Evolutionary conservation across 768 basidiomycete genomes (phyloP), one percentile per base, ranked within the genome.

Genomic region (Phlebiopsis flavidoalba): DNA sequence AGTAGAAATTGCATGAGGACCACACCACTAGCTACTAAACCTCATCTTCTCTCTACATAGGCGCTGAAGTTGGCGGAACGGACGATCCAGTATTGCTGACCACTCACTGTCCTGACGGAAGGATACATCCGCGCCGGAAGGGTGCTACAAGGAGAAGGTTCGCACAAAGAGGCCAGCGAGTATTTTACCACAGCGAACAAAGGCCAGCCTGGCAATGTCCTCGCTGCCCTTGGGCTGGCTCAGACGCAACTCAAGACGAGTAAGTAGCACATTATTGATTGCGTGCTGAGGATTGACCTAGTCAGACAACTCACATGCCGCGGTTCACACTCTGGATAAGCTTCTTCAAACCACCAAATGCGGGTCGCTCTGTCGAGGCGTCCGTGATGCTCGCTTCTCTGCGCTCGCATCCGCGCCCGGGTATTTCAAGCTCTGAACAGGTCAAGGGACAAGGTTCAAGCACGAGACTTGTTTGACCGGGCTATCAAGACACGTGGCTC

Each of bases 51-150:
- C 24, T 14, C 57, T 19, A 31, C 49, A 0, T 58, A 94, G 87
- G 93, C 94, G 0, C 72, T 96, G 48, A 99, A 98, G 77, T 78
- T 98, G 19, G 95, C 94, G 22, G 97, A 98, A 68, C 84, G 95
- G 55, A 89, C 95, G 0, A 87, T 98, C 45, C 95, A 98, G 70
- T 97, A n/a, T 91, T 68, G 90, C 95, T 0, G 96, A 98, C 67
- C 91, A 0, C 78, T 93, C 35, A 81, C 91, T 0, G 77, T 96
- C 15, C 79, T 95, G 31, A 89, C 91, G 0, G 95, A 97, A 66
- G 89, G 94, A 2, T 91, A 94, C 68, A 74, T 95, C 15, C 82
- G 89, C 35, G 87, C 95, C 14, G 96, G 87, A 1, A 84, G 93
- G 17, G 86, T 91, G 2, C 80, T 86, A 14, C 93, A 95, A 65